Evolutionary conservation across 2,329 filamentous ascomycete genomes (phyloP), one percentile per base, ranked within the genome.

Genomic region (Calonectria multiphialidica): DNA sequence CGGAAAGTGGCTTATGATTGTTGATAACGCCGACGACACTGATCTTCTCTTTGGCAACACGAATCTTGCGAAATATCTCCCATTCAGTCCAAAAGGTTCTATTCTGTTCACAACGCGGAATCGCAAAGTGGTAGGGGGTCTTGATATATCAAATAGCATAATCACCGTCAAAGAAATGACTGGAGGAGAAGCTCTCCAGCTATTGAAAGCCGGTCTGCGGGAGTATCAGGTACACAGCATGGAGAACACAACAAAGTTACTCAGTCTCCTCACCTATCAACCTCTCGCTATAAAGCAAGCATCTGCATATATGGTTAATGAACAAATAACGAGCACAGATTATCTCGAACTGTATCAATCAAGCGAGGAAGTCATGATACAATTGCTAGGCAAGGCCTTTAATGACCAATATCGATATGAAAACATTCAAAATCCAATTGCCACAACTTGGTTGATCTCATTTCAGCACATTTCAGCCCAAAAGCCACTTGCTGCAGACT

Each of bases 1-100:
- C n/a, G n/a, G 80, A 1, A 69, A 71, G 1, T 88, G 85, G 86
- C 77, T 88, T 2, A 67, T 87, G 49, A 77, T 88, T 47, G 61
- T 88, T 21, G 85, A 88, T 66, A 88, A 87, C 61, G 84, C 83
- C 15, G 85, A 88, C 66, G 83, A 88, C 66, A 57, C 61, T 5
- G 68, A 81, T 1, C 68, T 86, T 3, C 66, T 84, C 0, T 78
- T 81, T 45, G 74, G 74, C 30, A 6, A 70, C 5, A 47, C 72
- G 5, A 10, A 62, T 12, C 72, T 83, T 2, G 49, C 42, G 0
- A 63, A 81, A 9, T 80, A 79, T 72, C 73, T 86, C 5, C 84
- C 83, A 0, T 62, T 57, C 0, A 75, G 37, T 9, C 12, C 30
- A 3, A 64, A 68, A 1, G 75, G 78, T 3, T 73, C 68, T 0